Base-by-base conservation (phyloP, 169 alveolate genomes). In the Cryptosporidium parvum region DNA sequence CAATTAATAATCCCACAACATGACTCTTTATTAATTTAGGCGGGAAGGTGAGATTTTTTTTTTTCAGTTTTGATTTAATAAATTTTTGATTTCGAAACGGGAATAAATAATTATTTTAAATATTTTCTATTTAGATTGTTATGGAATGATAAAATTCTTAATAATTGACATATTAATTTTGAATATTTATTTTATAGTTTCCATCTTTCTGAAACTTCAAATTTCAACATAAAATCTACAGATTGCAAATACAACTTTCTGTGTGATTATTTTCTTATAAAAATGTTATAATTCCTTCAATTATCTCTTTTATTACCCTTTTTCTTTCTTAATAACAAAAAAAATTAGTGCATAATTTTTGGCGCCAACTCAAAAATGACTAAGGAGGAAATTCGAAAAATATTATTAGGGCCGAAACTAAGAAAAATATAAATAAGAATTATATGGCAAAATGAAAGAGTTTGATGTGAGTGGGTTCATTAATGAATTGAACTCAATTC, bases 401-500 rank as follows among this genome's bases (percentile, higher is more conserved):
- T 56, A 56, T n/a, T 21, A n/a, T 16, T 56, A 3, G 12, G 35
- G 18, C 16, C 8, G 7, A 56, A 56, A 21, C 67, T n/a, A 1
- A 9, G 35, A 56, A 23, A n/a, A 26, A 8, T 9, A 9, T 3
- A 9, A 29, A 21, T 9, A 5, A 56, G 21, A 56, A 56, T 5
- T 48, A 21, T 12, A 39, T 23, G 31, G 3, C 18, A 62, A 44
- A 80, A 80, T 80, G 89, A 59, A 45, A 39, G 89, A 80, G 52
- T 29, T 67, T 12, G 89, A 80, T 58, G 52, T 23, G 1, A 80
- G n/a, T 18, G 75, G 69, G 62, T 80, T 80, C 16, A 3, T 80
- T 26, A 48, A 65, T 26, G 89, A 80, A 42, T 62, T 80, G n/a
- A 29, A 26, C 59, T 80, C 75, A 12, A 80, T 80, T 31, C 39